These are phyloP conservation scores for Malassezia equina DNA, from an alignment of 1,284 basidiomycete genomes.

Conservation along the genomic window DNA sequence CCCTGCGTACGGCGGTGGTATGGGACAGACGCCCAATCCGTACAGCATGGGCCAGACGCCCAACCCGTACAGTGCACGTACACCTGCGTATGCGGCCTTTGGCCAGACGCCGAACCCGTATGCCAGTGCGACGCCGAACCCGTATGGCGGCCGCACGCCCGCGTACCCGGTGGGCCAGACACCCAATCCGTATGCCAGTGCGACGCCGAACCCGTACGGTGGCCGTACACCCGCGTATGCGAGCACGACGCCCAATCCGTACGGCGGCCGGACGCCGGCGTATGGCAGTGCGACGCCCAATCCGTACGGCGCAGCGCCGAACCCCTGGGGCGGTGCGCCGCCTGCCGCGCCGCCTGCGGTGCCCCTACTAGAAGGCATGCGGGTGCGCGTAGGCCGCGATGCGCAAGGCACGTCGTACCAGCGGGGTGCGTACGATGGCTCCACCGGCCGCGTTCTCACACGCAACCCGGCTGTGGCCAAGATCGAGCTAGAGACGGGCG, in stretches of 20 bases:
- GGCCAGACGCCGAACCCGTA: slow-evolving; percentile 17
- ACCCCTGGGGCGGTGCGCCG: slow-evolving; percentile 7
- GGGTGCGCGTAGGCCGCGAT: slow-evolving; percentile 12
- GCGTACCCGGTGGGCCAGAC: slow-evolving; percentile 1
- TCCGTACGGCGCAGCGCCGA: slow-evolving; percentile 5
- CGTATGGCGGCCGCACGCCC: slow-evolving; percentile 12
- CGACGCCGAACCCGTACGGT: not conserved
- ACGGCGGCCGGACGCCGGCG: not conserved
- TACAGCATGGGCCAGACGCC: slow-evolving; percentile 5
- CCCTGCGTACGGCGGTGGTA: slow-evolving; percentile 28
- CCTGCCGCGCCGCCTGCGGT: not conserved
- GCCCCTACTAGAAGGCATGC: slow-evolving; percentile 11
- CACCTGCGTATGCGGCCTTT: not conserved
- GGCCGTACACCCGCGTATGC: not conserved
- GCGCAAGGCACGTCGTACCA: slow-evolving; percentile 10
- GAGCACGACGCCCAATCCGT: slow-evolving; percentile 3
- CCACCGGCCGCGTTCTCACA: not conserved
- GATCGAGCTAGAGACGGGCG: slow-evolving; percentile 7
- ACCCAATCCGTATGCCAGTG: slow-evolving; percentile 12
- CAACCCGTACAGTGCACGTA: slow-evolving; percentile 6
- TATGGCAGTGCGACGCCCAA: slow-evolving; percentile 9
- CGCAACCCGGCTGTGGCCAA: slow-evolving; percentile 9
- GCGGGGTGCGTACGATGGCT: slow-evolving; percentile 18
- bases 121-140: slow-evolving; percentile 8
- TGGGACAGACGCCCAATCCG: slow-evolving; percentile 6